Evolutionary conservation across 768 basidiomycete genomes (phyloP), one percentile per base, ranked within the genome.

Genomic region (Calvatia gigantea): DNA sequence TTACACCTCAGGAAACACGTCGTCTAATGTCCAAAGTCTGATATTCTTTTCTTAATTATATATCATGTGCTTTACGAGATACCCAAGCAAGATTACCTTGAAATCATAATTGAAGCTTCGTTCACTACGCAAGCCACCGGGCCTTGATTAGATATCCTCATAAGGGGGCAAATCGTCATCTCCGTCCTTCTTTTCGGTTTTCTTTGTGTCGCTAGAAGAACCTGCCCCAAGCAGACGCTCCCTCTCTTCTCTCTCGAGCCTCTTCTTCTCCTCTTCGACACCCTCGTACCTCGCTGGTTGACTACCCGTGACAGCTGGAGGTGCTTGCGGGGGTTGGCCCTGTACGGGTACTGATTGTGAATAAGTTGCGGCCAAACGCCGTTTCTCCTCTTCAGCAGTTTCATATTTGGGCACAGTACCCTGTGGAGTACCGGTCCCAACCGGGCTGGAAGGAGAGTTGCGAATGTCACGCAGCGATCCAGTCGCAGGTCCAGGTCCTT

Each of bases 1-100:
- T 99, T 64, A 98, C 96, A 1, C 96, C 96, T 1, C 91, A 95
- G 63, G 96, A 98, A 69, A 91, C 92, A 3, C 79, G 96, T 27
- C 76, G 95, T 42, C 75, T 98, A 35, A 82, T 94, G 56, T 86
- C 95, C 7, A 97, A 95, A 75, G 88, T 94, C 29, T 88, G 71
- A 51, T 47, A 41, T 9, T 25, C 19, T 45, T 37, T 28, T n/a
- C 5, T 28, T 1, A 19, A 57, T 39, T 47, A 51, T 51, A 42
- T 38, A 55, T 23, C 44, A 41, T 47, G 33, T 55, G 29, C 45
- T n/a, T 54, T 19, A 46, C 15, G 33, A 27, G 52, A 45, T 45
- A 43, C 42, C 19, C 23, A 21, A n/a, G 33, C 19, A 23, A 23
- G 19, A 52, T 42, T 12, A 21, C 25, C 19, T 21, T 25, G 41